Evolutionary conservation across 768 basidiomycete genomes (phyloP).

Genomic region (Suillus tomentosus): DNA sequence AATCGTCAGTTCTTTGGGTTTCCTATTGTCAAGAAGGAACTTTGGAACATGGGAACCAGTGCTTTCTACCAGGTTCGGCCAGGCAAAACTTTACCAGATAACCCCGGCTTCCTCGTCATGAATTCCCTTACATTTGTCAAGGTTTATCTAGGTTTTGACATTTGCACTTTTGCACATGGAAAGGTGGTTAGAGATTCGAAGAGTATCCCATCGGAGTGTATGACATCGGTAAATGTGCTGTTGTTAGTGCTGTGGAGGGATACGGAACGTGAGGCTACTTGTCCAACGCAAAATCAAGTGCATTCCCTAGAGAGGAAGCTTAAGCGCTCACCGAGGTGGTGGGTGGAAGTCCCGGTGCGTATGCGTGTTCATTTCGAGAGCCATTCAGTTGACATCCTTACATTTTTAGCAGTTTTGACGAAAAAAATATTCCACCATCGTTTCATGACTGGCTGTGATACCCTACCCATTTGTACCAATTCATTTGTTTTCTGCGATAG

Average conservation of each 20-base stretch:
- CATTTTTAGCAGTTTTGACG: no score
- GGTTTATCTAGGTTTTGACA: not conserved
- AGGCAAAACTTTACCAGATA: not conserved
- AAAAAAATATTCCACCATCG: no score
- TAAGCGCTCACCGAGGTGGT: no score
- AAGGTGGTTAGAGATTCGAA: not conserved
- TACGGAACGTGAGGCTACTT: not conserved
- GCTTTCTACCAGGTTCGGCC: not conserved
- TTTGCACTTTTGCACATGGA: not conserved
- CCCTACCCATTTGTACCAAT: no score
- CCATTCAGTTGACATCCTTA: no score
- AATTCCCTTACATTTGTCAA: not conserved
- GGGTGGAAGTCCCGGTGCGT: no score
- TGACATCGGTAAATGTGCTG: not conserved
- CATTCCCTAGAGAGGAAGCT: not conserved
- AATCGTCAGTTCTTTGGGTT: not conserved
- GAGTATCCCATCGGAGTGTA: not conserved
- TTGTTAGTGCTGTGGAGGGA: constrained; percentile 2
- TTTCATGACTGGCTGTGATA: not conserved
- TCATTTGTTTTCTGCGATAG: no score
- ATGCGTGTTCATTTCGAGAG: no score
- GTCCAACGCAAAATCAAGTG: not conserved
- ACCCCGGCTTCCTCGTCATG: no score
- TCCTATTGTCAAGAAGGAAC: not conserved
- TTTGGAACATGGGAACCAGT: not conserved